Conservation (phyloP, 768 basidiomycete species). For the Chlorophyllum brunneum region DNA sequence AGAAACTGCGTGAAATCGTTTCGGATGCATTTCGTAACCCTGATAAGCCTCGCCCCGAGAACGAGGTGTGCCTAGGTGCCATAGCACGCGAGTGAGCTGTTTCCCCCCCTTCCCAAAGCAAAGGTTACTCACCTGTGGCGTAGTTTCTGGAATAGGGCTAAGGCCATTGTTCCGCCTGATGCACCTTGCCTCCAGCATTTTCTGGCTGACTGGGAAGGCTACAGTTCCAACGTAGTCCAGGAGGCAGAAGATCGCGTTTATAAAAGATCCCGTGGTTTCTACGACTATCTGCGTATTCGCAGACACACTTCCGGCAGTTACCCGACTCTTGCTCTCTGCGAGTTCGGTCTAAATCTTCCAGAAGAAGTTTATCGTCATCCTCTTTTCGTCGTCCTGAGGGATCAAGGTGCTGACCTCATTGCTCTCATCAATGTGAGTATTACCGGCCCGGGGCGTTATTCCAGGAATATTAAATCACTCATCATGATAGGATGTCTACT, state of each 20-base stretch:
- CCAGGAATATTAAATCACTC: too few species aligned
- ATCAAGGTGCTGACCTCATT: conserved; percentile 24
- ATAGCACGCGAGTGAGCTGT: background rate
- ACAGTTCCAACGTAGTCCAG: conserved; percentile 25
- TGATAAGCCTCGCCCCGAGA: conserved; percentile 1
- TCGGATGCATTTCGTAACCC: conserved; percentile 6
- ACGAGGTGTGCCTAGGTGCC: conserved; percentile 2
- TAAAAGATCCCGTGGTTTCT: conserved; percentile 20
- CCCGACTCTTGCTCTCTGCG: conserved; percentile 25
- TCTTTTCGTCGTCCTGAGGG: conserved; percentile 11
- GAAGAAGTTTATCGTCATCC: conserved; percentile 30
- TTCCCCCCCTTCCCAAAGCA: background rate
- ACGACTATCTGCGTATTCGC: conserved; percentile 28
- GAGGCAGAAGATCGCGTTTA: conserved; percentile 27
- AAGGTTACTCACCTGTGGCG: background rate
- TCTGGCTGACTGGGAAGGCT: conserved; percentile 25
- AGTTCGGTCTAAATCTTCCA: conserved; percentile 28
- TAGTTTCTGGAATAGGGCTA: conserved; percentile 11
- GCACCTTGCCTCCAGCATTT: conserved; percentile 20
- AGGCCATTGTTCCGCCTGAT: background rate
- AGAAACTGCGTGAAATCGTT: conserved; percentile 1
- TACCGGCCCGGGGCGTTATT: too few species aligned
- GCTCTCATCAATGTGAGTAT: conserved; percentile 23
- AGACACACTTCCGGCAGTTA: conserved; percentile 26
- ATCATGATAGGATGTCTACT: conserved; percentile 32